Base-by-base conservation (phyloP, 2,329 filamentous ascomycete species). In the Trichoderma koningii region DNA sequence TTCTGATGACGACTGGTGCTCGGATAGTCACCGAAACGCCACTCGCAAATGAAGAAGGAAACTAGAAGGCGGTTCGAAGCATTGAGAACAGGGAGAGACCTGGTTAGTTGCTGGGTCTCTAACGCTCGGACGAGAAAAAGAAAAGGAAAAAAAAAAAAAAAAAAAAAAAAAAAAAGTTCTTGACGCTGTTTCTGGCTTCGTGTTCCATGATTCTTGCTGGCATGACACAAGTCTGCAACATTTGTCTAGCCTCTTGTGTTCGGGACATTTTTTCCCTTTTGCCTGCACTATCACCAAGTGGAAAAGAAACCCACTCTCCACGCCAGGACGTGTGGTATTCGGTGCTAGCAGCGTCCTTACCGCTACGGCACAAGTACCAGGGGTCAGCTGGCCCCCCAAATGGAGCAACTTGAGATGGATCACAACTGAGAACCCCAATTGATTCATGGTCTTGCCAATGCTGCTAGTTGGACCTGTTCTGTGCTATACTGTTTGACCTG, bases 1-100 rank as follows among this genome's bases (percentile, higher is more conserved):
- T 62, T 38, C 38, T 44, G 57, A 62, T 62, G 57, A 62, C 48
- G 57, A 62, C 47, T 28, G 48, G 30, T 48, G 47, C 38, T 52
- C 57, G 47, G n/a, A 62, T 42, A 47, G 41, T 52, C 48, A 52
- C 48, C 48, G 48, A 52, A 52, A 21, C 19, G 42, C 26, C 48
- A 30, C 48, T 52, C 19, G 48, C 48, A 38, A 38, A 38, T 38
- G 48, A 52, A 52, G 28, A 28, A 52, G 48, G n/a, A 10, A 51
- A 26, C 17, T 28, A 57, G 55, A 55, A 41, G 21, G 38, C 52
- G 30, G 30, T 52, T 52, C 14, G 48, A 52, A 52, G 48, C 48
- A 52, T 52, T 52, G 48, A 12, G 48, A 52, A 26, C 28, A 52
- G 48, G 48, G 26, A 21, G 38, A 47, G 42, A 48, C 55, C 55